phyloP scores from a whole-genome alignment of 2,329 filamentous ascomycete species.

The Mollisia scopiformis region DNA sequence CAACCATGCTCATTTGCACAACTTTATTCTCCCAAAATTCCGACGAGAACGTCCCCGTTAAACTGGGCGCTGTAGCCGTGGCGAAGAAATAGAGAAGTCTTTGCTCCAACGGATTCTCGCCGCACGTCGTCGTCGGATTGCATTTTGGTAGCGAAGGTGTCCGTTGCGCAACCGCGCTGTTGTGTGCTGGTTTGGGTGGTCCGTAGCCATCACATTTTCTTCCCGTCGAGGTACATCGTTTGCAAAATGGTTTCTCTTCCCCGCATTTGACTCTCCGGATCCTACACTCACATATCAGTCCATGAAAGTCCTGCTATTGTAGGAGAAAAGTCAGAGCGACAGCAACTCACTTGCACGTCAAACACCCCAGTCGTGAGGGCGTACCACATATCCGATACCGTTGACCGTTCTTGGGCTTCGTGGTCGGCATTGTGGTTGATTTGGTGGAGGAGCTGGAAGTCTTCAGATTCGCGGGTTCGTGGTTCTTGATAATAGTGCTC shows the following conservation, averaged over 20 bases:
- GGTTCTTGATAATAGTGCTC: background rate
- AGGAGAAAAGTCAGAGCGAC: background rate
- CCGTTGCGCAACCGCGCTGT: background rate
- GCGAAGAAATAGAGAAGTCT: conserved; percentile 29
- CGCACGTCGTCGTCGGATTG: background rate
- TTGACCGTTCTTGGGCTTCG: conserved; percentile 27
- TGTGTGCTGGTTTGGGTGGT: conserved; percentile 8
- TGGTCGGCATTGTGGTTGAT: background rate
- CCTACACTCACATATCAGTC: conserved; percentile 21
- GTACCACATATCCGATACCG: conserved; percentile 34
- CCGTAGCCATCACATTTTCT: conserved; percentile 36
- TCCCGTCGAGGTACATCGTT: conserved; percentile 34
- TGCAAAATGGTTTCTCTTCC: conserved; percentile 35
- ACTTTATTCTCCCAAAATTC: conserved; percentile 34
- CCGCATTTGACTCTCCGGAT: conserved; percentile 36
- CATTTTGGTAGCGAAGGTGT: conserved; percentile 7
- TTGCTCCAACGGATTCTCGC: conserved; percentile 27
- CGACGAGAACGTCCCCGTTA: conserved; percentile 28
- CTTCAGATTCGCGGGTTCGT: background rate
- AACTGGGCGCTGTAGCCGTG: conserved; percentile 26
- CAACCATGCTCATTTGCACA: conserved; percentile 24
- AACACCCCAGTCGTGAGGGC: conserved; percentile 32
- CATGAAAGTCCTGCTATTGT: background rate
- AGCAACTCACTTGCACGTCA: conserved; percentile 34
- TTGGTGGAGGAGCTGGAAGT: conserved; percentile 2